Evolutionary conservation across 768 basidiomycete genomes (phyloP).

Genomic region (Amanita molliuscula): DNA sequence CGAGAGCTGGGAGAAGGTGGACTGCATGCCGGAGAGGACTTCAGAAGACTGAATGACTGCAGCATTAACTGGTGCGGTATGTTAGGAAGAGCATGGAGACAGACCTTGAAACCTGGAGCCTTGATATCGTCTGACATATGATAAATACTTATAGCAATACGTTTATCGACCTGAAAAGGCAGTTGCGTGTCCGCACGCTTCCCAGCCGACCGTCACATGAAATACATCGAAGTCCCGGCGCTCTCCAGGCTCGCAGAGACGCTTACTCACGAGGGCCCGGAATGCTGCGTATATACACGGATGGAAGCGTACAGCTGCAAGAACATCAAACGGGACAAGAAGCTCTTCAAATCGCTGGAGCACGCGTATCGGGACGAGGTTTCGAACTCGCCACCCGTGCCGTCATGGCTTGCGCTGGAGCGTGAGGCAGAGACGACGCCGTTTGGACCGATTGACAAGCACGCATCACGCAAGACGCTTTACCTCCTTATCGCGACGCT

Average conservation of each 20-base stretch:
- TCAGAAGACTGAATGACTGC: conserved; percentile 48
- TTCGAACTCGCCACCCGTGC: conserved; percentile 76
- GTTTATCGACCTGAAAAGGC: conserved; percentile 2
- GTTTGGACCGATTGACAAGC: conserved; percentile 86
- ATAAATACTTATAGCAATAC: too few relatives aligned
- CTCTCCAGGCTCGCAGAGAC: conserved; percentile 67
- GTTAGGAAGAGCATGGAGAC: neutral
- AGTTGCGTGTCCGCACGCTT: neutral
- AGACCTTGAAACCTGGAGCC: conserved; percentile 65
- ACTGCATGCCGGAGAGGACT: conserved; percentile 42
- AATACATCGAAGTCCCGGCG: conserved; percentile 81
- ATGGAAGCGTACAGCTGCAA: conserved; percentile 98
- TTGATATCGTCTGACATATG: conserved; percentile 65
- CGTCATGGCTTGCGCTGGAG: conserved; percentile 67
- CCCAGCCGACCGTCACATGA: conserved; percentile 57
- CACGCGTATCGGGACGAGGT: conserved; percentile 74
- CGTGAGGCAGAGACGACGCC: conserved; percentile 70
- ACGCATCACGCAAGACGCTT: conserved; percentile 79
- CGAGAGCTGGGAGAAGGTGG: conserved; percentile 40
- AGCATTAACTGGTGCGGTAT: neutral
- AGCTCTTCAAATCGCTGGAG: conserved; percentile 89
- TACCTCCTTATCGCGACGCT: conserved; percentile 95
- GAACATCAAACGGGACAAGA: conserved; percentile 94
- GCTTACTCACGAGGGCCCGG: conserved; percentile 77
- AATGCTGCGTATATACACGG: conserved; percentile 83